Conservation (phyloP, 176 grass and related monocot genomes). For the Bolboschoenus planiculmis region DNA sequence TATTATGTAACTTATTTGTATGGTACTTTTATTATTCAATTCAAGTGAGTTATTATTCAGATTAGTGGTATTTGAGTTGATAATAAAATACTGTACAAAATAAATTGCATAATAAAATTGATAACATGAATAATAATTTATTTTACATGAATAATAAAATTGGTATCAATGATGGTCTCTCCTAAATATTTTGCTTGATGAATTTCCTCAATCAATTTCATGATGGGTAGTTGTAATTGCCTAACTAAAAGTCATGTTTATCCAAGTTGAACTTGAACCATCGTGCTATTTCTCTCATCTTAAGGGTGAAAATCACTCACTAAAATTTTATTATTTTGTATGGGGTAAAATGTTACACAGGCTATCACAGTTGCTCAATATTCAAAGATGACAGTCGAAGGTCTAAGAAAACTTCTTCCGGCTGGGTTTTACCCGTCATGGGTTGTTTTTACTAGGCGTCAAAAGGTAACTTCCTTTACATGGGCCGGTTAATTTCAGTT, state of each 20-base stretch:
- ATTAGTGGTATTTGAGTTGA: too few relatives aligned
- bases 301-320: neutral
- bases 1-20: too few relatives aligned
- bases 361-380: slow-evolving; percentile 50
- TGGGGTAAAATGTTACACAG: slow-evolving; percentile 30
- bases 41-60: too few relatives aligned
- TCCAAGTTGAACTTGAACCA: neutral
- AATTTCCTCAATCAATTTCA: neutral
- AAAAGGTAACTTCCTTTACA: slow-evolving; percentile 68
- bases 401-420: slow-evolving; percentile 64
- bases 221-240: neutral
- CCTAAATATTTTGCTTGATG: neutral
- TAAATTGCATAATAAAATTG: too few relatives aligned
- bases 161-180: too few relatives aligned
- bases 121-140: too few relatives aligned
- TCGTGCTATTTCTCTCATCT: neutral
- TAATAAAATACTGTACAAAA: too few relatives aligned
- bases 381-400: slow-evolving; percentile 74
- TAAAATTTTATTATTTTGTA: neutral
- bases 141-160: too few relatives aligned
- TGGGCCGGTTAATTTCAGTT: neutral
- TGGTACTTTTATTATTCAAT: too few relatives aligned
- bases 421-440: slow-evolving; percentile 84
- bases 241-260: neutral
- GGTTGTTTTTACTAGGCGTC: slow-evolving; percentile 79